Evolutionary conservation across 306 rosid genomes (phyloP).

Genomic region (Pterocarpus santalinus): DNA sequence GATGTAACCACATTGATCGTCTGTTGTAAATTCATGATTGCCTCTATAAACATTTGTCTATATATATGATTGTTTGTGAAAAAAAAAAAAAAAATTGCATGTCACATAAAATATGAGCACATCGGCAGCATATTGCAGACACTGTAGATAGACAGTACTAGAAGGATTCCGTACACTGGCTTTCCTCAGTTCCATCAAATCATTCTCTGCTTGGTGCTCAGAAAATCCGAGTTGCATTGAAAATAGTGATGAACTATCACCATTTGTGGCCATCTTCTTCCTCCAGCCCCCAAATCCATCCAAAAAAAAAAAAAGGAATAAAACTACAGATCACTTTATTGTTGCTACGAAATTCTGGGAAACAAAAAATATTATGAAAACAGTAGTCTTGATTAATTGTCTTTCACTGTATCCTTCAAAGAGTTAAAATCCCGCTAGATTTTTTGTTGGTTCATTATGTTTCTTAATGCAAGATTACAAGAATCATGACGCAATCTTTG

Average conservation of each 20-base stretch:
- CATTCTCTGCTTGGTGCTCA: conserved; percentile 72
- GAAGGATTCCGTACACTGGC: conserved; percentile 62
- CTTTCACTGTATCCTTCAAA: too few relatives aligned
- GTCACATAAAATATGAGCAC: background rate
- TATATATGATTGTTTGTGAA: background rate
- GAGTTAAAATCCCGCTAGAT: too few relatives aligned
- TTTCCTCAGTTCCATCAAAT: conserved; percentile 70
- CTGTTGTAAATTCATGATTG: background rate
- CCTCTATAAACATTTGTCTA: background rate
- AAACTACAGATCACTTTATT: too few relatives aligned
- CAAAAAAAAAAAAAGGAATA: background rate
- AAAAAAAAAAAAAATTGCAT: too few relatives aligned
- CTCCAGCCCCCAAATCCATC: conserved; percentile 79
- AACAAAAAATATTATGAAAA: too few relatives aligned
- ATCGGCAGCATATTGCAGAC: too few relatives aligned
- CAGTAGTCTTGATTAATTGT: too few relatives aligned
- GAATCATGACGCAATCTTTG: background rate
- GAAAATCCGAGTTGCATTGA: conserved; percentile 80
- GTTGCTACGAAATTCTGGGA: too few relatives aligned
- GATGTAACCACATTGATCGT: background rate
- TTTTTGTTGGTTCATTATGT: background rate
- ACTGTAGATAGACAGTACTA: background rate
- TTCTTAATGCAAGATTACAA: background rate
- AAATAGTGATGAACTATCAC: conserved; percentile 71
- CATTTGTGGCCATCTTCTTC: conserved; percentile 58